A percentile compares a stretch with the other conserved stretches of the same genome.
These are phyloP conservation scores for Acacia acuminata DNA, from an alignment of 306 rosid species.

Conservation along the genomic window DNA sequence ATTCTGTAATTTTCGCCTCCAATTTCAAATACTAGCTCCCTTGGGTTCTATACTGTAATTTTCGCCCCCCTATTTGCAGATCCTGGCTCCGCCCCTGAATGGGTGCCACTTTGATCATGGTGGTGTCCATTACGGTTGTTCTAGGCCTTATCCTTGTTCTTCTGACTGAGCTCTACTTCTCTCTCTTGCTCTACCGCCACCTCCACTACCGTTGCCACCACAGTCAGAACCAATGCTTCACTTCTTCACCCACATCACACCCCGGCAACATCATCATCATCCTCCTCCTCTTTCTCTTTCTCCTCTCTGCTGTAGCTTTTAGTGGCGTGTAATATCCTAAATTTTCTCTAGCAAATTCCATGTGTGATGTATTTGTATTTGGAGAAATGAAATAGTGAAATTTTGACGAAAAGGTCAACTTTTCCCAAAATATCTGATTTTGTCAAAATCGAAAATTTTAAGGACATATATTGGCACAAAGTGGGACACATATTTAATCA, in stretches of 20 bases:
- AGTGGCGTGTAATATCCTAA: too few species aligned
- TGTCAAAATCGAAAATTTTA: too few species aligned
- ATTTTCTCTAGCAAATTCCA: constrained; percentile 71
- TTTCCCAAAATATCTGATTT: too few species aligned
- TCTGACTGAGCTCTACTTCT: constrained; percentile 86
- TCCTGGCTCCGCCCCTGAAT: too few species aligned
- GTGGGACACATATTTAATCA: too few species aligned
- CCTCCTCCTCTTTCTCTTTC: not conserved
- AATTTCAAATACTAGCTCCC: too few species aligned
- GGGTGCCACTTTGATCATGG: constrained; percentile 74
- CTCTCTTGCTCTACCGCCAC: constrained; percentile 75
- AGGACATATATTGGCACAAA: too few species aligned
- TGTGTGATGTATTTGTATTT: constrained; percentile 28
- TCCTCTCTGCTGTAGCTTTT: constrained; percentile 41
- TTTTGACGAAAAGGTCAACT: too few species aligned
- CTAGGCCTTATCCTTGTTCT: constrained; percentile 39
- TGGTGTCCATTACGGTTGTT: constrained; percentile 76
- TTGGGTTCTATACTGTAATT: too few species aligned
- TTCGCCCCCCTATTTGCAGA: too few species aligned
- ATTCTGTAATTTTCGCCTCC: too few species aligned
- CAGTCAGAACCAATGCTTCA: constrained; percentile 20
- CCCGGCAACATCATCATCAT: constrained; percentile 16
- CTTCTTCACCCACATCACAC: constrained; percentile 30
- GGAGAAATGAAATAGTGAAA: too few species aligned
- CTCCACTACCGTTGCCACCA: constrained; percentile 1